A percentile compares a stretch with the other conserved stretches of the same genome.
Conservation (phyloP, 441 rosid species). For the Sinapis alba region DNA sequence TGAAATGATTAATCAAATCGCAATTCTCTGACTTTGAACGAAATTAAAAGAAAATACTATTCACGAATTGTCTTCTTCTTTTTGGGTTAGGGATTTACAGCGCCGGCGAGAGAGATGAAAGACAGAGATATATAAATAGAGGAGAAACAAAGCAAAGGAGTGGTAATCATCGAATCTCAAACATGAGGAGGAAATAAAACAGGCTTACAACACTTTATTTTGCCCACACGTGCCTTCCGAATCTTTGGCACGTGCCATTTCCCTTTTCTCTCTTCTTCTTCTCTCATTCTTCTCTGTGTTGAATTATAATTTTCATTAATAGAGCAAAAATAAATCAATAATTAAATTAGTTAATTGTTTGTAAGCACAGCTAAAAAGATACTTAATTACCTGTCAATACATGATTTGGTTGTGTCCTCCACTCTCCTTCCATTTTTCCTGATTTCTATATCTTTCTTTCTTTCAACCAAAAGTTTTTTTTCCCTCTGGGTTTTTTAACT, state of each 20-base stretch:
- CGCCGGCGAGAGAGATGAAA: slow-evolving; percentile 43
- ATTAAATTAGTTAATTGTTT: slow-evolving; percentile 8
- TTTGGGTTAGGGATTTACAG: slow-evolving; percentile 34
- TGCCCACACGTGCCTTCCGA: slow-evolving; percentile 48
- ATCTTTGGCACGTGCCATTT: slow-evolving; percentile 49
- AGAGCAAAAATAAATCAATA: background rate
- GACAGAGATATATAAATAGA: slow-evolving; percentile 26
- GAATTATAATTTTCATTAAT: background rate
- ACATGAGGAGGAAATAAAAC: slow-evolving; percentile 28
- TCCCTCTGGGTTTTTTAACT: background rate
- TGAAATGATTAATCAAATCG: slow-evolving; percentile 9
- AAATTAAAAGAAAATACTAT: background rate
- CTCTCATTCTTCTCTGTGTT: slow-evolving; percentile 11
- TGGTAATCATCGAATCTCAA: slow-evolving; percentile 41
- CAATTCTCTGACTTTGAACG: background rate
- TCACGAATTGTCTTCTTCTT: background rate
- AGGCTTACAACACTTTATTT: slow-evolving; percentile 2
- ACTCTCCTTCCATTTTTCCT: slow-evolving; percentile 7
- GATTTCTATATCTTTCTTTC: background rate
- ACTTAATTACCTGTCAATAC: slow-evolving; percentile 23
- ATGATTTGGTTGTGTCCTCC: slow-evolving; percentile 26
- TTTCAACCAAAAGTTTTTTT: background rate
- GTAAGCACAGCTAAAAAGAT: slow-evolving; percentile 4
- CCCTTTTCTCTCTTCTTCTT: slow-evolving; percentile 5
- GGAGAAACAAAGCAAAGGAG: slow-evolving; percentile 15